Evolutionary conservation across 352 stramenopile species (phyloP), one percentile per base, ranked within the genome.

Genomic region (Discostella stelligera): DNA sequence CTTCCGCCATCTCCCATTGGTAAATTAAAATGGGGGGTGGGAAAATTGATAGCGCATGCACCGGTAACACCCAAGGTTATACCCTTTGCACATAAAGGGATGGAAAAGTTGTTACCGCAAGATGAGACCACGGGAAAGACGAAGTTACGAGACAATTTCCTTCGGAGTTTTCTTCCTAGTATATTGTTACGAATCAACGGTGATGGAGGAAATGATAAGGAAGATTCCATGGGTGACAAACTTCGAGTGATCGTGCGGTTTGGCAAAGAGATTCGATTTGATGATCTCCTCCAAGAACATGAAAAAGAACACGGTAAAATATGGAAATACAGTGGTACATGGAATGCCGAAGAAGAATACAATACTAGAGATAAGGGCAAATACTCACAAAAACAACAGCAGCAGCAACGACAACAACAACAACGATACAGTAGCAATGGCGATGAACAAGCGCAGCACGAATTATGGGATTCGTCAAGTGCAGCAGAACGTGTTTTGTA

Each of bases 201-300:
- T 11, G 37, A 14, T 11, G 37, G 37, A 44, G 37, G 37, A 44
- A 14, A 44, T 32, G 30, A 54, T 62, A 67, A 67, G 18, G 39
- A 74, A 48, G 77, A 80, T 10, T 21, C 20, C 1, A 32, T 20
- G 1, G 37, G 11, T 21, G 20, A 32, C 10, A 73, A 49, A 52
- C 54, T 85, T 8, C 48, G 16, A 0, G 50, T 87, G 14, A 62
- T 3, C 7, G 59, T 87, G 23, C 32, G 76, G 49, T 84, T 87
- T 49, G 80, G 80, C 5, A 27, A 71, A 53, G 71, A 80, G 32
- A 80, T 87, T 48, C 27, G 13, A 27, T 82, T 87, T 62, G 77
- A 87, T 54, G 80, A 87, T 72, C 60, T 87, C 27, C 80, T 87
- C 52, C 14, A 70, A n/a, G 64, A 83, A n/a, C 80, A 87, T 60